Conservation (phyloP, 1,139 yeast genomes). For the Candida sanyaensis region DNA sequence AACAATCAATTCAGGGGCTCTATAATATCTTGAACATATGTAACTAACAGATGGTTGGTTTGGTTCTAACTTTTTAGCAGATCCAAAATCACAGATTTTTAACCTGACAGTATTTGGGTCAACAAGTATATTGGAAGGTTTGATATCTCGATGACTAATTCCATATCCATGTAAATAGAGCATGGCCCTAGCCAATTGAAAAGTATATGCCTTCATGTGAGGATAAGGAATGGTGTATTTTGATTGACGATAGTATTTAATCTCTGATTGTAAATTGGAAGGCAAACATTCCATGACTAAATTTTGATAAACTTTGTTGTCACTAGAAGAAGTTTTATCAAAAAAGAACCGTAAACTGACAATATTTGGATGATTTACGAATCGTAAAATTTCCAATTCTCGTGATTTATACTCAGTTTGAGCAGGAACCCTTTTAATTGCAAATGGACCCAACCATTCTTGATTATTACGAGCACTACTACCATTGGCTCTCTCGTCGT, state of each 20-base stretch:
- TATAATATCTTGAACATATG: constrained; percentile 76
- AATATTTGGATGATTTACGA: constrained; percentile 77
- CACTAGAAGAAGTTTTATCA: constrained; percentile 62
- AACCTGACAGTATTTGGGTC: constrained; percentile 66
- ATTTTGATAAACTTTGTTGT: constrained; percentile 70
- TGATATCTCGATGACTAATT: constrained; percentile 79
- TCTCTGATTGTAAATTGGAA: constrained; percentile 74
- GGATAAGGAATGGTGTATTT: constrained; percentile 68
- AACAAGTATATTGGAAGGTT: constrained; percentile 76
- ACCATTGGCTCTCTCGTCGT: constrained; percentile 5
- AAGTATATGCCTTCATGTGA: constrained; percentile 76
- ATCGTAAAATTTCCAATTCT: constrained; percentile 72
- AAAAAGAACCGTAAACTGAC: constrained; percentile 66
- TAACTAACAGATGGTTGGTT: constrained; percentile 76
- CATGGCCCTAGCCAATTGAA: constrained; percentile 82
- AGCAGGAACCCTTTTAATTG: constrained; percentile 80
- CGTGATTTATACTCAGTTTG: constrained; percentile 82
- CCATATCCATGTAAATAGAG: constrained; percentile 77
- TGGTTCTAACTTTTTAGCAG: constrained; percentile 74
- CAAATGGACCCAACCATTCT: constrained; percentile 76
- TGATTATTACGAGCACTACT: constrained; percentile 16
- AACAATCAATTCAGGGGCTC: constrained; percentile 81
- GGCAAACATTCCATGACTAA: constrained; percentile 85
- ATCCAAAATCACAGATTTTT: constrained; percentile 81
- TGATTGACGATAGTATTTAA: constrained; percentile 64